Conservation (phyloP, 305 asterid species). For the Nicotiana rustica region DNA sequence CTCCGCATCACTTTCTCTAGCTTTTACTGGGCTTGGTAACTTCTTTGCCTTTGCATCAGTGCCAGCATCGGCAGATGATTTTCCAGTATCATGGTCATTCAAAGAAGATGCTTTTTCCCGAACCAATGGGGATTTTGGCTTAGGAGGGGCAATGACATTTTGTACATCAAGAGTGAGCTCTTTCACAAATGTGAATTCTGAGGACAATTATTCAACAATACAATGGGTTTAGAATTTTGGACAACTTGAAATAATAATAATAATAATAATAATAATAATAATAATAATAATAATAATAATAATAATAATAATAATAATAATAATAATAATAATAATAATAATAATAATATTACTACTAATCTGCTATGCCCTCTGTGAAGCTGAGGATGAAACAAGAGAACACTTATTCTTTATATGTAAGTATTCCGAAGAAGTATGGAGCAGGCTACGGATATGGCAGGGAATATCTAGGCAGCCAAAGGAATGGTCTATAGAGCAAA, state of each 20-base stretch:
- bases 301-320: too few relatives aligned
- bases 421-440: too few relatives aligned
- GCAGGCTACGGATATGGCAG: too few relatives aligned
- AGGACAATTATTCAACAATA: constrained; percentile 28
- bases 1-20: constrained; percentile 49
- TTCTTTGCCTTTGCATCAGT: constrained; percentile 52
- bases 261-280: too few relatives aligned
- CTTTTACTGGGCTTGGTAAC: constrained; percentile 49
- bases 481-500: too few relatives aligned
- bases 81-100: constrained; percentile 46
- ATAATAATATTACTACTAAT: too few relatives aligned
- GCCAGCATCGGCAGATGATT: constrained; percentile 59
- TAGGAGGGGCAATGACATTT: constrained; percentile 86
- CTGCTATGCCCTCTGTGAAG: too few relatives aligned
- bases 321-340: too few relatives aligned
- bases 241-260: not conserved
- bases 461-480: too few relatives aligned
- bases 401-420: too few relatives aligned
- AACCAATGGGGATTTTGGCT: constrained; percentile 64
- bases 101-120: constrained; percentile 61
- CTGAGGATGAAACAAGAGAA: too few relatives aligned
- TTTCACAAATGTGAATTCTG: constrained; percentile 80
- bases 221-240: constrained; percentile 8
- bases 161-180: constrained; percentile 93
- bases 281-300: too few relatives aligned